Percentiles rank a stretch among this genome's conserved stretches.
These are phyloP conservation scores for Hyphodiscus hymeniophilus DNA, from an alignment of 495 filamentous ascomycete species.

Conservation along the genomic window DNA sequence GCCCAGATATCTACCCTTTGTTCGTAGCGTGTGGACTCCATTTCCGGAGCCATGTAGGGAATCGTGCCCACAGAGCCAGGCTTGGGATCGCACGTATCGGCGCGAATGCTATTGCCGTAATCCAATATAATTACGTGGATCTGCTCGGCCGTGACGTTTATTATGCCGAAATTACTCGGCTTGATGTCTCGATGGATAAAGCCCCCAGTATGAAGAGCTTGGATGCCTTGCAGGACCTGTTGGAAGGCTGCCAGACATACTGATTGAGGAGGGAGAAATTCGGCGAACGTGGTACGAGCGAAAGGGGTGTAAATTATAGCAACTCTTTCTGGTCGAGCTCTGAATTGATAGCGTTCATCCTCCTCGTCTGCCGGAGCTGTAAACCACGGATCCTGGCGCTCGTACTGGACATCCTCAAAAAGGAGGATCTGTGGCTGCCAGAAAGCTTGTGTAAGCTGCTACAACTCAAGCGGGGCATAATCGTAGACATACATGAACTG, in stretches of 20 bases:
- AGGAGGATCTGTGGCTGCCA: neutral
- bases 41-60: conserved; percentile 18
- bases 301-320: conserved; percentile 1
- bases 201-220: conserved; percentile 10
- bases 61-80: conserved; percentile 13
- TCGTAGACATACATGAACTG: conserved; percentile 1
- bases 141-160: neutral
- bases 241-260: neutral
- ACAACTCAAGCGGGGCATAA: neutral
- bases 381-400: conserved; percentile 1
- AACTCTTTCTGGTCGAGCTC: conserved; percentile 4
- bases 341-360: conserved; percentile 1
- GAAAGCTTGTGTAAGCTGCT: neutral
- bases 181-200: conserved; percentile 19
- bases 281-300: neutral
- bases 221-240: conserved; percentile 14
- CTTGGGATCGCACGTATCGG: neutral
- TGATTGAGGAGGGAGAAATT: neutral
- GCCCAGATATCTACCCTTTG: conserved; percentile 19
- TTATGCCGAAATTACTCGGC: conserved; percentile 29
- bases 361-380: neutral
- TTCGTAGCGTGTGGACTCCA: conserved; percentile 13
- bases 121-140: conserved; percentile 13
- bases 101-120: conserved; percentile 7
- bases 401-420: neutral